Conservation (phyloP, 371 early-diverging fungal species). For the Basidiobolus meristosporus region DNA sequence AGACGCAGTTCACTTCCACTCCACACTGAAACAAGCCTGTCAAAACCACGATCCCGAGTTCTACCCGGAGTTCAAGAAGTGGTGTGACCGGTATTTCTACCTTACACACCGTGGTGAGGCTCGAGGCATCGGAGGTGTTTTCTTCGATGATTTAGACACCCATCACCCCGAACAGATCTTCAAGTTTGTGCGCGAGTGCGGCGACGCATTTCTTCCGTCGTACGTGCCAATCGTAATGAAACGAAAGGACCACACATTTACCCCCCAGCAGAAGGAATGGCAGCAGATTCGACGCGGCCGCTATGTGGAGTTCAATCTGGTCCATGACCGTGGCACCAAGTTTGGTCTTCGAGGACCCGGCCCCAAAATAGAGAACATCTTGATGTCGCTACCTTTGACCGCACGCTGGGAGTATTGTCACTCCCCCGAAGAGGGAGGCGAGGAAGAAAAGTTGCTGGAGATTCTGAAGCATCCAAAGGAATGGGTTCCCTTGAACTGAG, state of each 20-base stretch:
- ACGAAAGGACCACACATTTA: constrained; percentile 41
- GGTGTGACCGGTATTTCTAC: constrained; percentile 71
- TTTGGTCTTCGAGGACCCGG: constrained; percentile 76
- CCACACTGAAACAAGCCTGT: constrained; percentile 54
- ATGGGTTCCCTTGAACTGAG: constrained; percentile 34
- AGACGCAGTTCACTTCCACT: constrained; percentile 64
- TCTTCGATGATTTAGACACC: constrained; percentile 69
- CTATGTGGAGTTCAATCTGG: constrained; percentile 77
- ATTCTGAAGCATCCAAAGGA: constrained; percentile 61
- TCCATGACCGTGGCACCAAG: constrained; percentile 78
- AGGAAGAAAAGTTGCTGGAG: constrained; percentile 53
- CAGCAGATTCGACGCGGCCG: constrained; percentile 73
- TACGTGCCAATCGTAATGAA: constrained; percentile 56
- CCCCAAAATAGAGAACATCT: constrained; percentile 63
- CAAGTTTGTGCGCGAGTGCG: constrained; percentile 41
- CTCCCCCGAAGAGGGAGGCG: constrained; percentile 34
- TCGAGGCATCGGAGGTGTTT: constrained; percentile 75
- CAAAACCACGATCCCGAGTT: constrained; percentile 42
- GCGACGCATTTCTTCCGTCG: constrained; percentile 46
- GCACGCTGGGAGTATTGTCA: constrained; percentile 82
- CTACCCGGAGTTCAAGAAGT: constrained; percentile 58
- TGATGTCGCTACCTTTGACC: constrained; percentile 69
- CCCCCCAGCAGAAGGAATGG: constrained; percentile 49
- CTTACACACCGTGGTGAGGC: constrained; percentile 55
- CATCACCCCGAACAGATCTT: constrained; percentile 40